Percentiles rank a stretch among this genome's conserved stretches.
Evolutionary conservation across 345 rosid species (phyloP).

Genomic region (Isatis tinctoria): DNA sequence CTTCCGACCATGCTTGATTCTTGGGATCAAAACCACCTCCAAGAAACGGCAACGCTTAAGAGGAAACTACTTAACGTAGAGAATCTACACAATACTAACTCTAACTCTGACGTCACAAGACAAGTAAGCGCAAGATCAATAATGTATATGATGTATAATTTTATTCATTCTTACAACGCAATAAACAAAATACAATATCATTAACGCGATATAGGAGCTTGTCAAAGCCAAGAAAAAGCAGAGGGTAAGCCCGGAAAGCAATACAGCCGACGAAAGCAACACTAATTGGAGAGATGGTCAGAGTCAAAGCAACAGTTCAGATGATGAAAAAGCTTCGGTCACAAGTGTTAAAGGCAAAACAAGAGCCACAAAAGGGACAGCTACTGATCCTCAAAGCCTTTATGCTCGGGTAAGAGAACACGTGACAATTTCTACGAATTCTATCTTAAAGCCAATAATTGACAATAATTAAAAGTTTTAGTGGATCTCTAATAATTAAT

Average conservation of each 20-base stretch:
- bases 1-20: constrained; percentile 28
- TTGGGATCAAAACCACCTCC: constrained; percentile 23
- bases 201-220: constrained; percentile 22
- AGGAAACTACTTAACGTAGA: constrained; percentile 21
- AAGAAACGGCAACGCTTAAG: constrained; percentile 19
- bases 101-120: constrained; percentile 16
- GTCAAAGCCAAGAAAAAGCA: constrained; percentile 40
- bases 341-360: constrained; percentile 56
- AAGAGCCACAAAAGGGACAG: constrained; percentile 77
- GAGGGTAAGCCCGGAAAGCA: constrained; percentile 31
- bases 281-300: constrained; percentile 44
- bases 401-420: constrained; percentile 69
- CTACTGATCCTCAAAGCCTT: constrained; percentile 94
- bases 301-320: constrained; percentile 55
- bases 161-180: background rate
- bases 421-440: background rate
- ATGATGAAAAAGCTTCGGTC: constrained; percentile 57
- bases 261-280: constrained; percentile 38
- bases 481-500: background rate
- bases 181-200: background rate
- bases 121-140: constrained; percentile 22
- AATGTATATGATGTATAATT: background rate
- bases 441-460: background rate
- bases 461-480: background rate
- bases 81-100: constrained; percentile 7